Evolutionary conservation across 331 rosid species (phyloP).

Genomic region (Quercus lobata): DNA sequence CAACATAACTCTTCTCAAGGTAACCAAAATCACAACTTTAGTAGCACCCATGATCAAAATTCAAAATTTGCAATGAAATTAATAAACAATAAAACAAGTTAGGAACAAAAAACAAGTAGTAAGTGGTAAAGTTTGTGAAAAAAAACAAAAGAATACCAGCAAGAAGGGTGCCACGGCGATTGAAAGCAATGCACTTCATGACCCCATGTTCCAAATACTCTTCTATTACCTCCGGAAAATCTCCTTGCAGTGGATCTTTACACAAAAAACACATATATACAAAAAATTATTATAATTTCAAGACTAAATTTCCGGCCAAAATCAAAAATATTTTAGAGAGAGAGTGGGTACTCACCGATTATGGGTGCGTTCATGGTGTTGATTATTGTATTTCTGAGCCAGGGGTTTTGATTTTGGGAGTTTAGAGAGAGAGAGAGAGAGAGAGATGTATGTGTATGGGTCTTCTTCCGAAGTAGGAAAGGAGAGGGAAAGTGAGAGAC

Average conservation of each 20-base stretch:
- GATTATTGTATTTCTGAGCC: not conserved
- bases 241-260: constrained; percentile 90
- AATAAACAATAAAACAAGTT: too few relatives aligned
- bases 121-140: not conserved
- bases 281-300: not conserved
- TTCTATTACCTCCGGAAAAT: constrained; percentile 93
- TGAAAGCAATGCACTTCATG: constrained; percentile 88
- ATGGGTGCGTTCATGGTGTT: constrained; percentile 61
- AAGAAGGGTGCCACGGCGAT: constrained; percentile 96
- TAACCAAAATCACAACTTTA: too few relatives aligned
- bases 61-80: too few relatives aligned
- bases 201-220: constrained; percentile 87
- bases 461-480: too few relatives aligned
- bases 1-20: too few relatives aligned
- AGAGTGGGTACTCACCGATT: constrained; percentile 43
- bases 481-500: too few relatives aligned
- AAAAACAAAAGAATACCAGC: constrained; percentile 50
- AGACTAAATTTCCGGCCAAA: not conserved
- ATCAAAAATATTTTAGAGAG: not conserved
- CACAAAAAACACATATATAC: not conserved
- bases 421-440: not conserved
- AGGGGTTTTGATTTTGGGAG: not conserved
- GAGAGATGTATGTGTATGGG: too few relatives aligned
- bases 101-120: too few relatives aligned
- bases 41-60: too few relatives aligned